Conservation (phyloP, 768 basidiomycete species). For the Tylopilus rubrobrunneus region DNA sequence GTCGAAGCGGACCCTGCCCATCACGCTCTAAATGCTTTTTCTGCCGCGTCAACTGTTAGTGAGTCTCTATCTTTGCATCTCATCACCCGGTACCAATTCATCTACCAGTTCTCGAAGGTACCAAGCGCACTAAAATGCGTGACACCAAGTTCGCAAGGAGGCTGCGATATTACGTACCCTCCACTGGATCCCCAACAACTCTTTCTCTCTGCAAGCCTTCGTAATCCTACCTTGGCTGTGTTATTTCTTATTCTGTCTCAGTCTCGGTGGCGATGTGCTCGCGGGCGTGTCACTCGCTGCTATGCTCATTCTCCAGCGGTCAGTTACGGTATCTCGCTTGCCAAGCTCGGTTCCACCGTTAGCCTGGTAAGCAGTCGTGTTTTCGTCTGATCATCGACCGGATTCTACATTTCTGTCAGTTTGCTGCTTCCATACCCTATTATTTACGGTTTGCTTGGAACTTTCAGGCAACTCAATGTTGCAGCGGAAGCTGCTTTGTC, state of each 20-base stretch:
- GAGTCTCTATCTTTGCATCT: neutral
- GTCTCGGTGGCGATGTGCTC: conserved; percentile 70
- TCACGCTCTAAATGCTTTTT: conserved; percentile 17
- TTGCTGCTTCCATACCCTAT: conserved; percentile 84
- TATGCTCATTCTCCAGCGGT: conserved; percentile 83
- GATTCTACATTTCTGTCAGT: conserved; percentile 38
- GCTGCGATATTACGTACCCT: conserved; percentile 74
- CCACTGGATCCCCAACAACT: conserved; percentile 74
- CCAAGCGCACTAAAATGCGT: conserved; percentile 14
- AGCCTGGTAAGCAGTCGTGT: conserved; percentile 51
- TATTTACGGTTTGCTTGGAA: conserved; percentile 87
- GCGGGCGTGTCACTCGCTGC: too few species aligned
- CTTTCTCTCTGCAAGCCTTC: conserved; percentile 54
- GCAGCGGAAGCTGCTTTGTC: conserved; percentile 88
- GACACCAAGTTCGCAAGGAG: conserved; percentile 41
- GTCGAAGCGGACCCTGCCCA: conserved; percentile 23
- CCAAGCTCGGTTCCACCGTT: too few species aligned
- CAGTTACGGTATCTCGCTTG: conserved; percentile 86
- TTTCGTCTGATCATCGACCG: neutral
- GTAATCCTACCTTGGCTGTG: neutral
- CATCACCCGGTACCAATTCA: neutral
- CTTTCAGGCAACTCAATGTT: conserved; percentile 75
- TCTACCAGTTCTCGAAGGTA: conserved; percentile 7
- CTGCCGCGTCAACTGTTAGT: conserved; percentile 19
- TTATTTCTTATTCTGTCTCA: conserved; percentile 21